These are phyloP conservation scores for Elsinoe batatas DNA, from an alignment of 2,329 filamentous ascomycete genomes.

Conservation along the genomic window DNA sequence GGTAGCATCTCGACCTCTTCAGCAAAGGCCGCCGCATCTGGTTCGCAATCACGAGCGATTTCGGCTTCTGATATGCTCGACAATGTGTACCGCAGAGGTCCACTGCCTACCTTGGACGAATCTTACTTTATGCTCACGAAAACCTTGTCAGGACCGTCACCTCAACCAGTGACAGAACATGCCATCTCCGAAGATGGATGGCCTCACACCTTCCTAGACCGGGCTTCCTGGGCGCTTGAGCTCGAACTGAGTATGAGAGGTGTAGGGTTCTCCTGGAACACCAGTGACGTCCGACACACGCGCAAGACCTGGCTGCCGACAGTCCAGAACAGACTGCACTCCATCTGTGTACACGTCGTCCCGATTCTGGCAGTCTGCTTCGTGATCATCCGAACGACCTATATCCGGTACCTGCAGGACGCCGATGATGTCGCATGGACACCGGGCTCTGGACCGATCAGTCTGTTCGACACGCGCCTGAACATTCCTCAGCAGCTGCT, in stretches of 20 bases:
- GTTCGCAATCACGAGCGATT: background rate
- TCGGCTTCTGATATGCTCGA: conserved; percentile 3
- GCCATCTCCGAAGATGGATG: conserved; percentile 32
- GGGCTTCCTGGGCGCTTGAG: conserved; percentile 37
- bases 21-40: background rate
- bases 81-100: conserved; percentile 13
- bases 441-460: conserved; percentile 12
- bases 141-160: conserved; percentile 13
- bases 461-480: conserved; percentile 28
- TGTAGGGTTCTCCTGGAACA: conserved; percentile 37
- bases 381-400: conserved; percentile 27
- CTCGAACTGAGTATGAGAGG: conserved; percentile 37
- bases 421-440: background rate
- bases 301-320: conserved; percentile 36
- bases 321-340: conserved; percentile 31
- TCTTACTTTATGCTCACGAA: conserved; percentile 14
- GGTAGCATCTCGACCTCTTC: background rate
- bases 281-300: conserved; percentile 36
- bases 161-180: conserved; percentile 29
- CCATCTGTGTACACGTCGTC: conserved; percentile 30
- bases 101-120: conserved; percentile 4
- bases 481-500: conserved; percentile 27
- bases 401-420: conserved; percentile 23
- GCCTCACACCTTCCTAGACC: conserved; percentile 31
- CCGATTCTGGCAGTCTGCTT: conserved; percentile 31